A percentile compares a stretch with the other conserved stretches of the same genome.
These are phyloP conservation scores for Cryptosporidium viatorum DNA, from an alignment of 169 alveolate species.

Conservation along the genomic window DNA sequence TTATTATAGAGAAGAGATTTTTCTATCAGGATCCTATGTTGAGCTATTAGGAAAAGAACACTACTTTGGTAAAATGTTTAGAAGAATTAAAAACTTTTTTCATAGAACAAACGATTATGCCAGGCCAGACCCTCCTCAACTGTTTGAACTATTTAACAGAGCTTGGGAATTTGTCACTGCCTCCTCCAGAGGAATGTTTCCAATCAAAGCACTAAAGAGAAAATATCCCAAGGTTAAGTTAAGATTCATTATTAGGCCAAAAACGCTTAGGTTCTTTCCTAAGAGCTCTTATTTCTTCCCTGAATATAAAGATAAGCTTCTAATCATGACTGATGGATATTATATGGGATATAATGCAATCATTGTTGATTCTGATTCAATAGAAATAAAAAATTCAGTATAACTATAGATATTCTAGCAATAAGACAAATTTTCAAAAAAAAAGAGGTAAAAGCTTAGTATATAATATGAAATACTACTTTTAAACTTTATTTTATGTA, in stretches of 20 bases:
- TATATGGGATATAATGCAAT: constrained; percentile 57
- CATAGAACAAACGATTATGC: constrained; percentile 16
- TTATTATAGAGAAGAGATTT: constrained; percentile 59
- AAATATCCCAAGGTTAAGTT: constrained; percentile 54
- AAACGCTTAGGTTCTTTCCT: constrained; percentile 68
- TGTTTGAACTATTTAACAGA: constrained; percentile 67
- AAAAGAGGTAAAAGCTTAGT: background rate
- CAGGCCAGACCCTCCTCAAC: constrained; percentile 64
- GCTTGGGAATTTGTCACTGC: constrained; percentile 73
- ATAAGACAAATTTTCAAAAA: background rate
- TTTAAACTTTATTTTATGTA: background rate
- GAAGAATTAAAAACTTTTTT: constrained; percentile 44
- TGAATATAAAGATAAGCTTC: constrained; percentile 38
- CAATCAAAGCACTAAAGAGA: constrained; percentile 49
- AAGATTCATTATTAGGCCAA: constrained; percentile 57
- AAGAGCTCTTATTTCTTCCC: constrained; percentile 68
- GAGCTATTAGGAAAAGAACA: constrained; percentile 55
- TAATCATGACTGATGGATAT: constrained; percentile 63
- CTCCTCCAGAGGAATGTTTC: constrained; percentile 55
- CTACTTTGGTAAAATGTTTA: constrained; percentile 43
- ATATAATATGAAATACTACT: background rate
- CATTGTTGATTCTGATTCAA: constrained; percentile 19
- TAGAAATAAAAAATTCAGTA: constrained; percentile 20
- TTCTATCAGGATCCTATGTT: constrained; percentile 47
- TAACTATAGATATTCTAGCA: background rate